These are phyloP conservation scores for Aspergillus hortae DNA, from an alignment of 2,329 filamentous ascomycete genomes.

Conservation along the genomic window DNA sequence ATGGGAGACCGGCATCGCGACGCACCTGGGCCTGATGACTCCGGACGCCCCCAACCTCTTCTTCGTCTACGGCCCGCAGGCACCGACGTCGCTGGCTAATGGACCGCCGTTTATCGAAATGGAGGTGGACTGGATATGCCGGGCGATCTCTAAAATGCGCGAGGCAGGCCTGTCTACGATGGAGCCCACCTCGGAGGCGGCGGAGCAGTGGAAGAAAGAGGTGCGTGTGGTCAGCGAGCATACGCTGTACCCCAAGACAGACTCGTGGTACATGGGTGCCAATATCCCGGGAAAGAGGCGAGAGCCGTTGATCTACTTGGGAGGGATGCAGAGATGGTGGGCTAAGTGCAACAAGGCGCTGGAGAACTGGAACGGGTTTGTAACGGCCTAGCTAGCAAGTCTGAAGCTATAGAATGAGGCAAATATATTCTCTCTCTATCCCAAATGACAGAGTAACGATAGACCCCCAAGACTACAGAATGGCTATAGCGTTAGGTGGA, in stretches of 20 bases:
- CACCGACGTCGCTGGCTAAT: slow-evolving; percentile 32
- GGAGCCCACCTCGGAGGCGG: slow-evolving; percentile 10
- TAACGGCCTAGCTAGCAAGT: not conserved
- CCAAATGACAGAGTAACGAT: not conserved
- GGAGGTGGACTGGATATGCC: slow-evolving; percentile 28
- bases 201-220: slow-evolving; percentile 14
- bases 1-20: slow-evolving; percentile 14
- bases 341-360: not conserved
- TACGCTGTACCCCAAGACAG: slow-evolving; percentile 16
- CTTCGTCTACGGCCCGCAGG: slow-evolving; percentile 38
- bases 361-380: not conserved
- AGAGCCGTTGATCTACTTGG: slow-evolving; percentile 50
- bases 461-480: slow-evolving; percentile 10
- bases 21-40: slow-evolving; percentile 38
- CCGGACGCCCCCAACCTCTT: slow-evolving; percentile 46
- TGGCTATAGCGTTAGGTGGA: slow-evolving; percentile 28
- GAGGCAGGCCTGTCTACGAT: slow-evolving; percentile 5
- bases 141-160: slow-evolving; percentile 15
- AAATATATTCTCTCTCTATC: not conserved
- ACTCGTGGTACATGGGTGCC: slow-evolving; percentile 54
- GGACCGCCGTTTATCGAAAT: slow-evolving; percentile 33
- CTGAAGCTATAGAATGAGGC: not conserved
- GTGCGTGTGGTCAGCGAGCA: slow-evolving; percentile 8
- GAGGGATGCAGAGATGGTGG: slow-evolving; percentile 7
- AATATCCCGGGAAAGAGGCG: slow-evolving; percentile 53